Conservation (phyloP, 106 monocot species). For the Phalaenopsis aphrodite region DNA sequence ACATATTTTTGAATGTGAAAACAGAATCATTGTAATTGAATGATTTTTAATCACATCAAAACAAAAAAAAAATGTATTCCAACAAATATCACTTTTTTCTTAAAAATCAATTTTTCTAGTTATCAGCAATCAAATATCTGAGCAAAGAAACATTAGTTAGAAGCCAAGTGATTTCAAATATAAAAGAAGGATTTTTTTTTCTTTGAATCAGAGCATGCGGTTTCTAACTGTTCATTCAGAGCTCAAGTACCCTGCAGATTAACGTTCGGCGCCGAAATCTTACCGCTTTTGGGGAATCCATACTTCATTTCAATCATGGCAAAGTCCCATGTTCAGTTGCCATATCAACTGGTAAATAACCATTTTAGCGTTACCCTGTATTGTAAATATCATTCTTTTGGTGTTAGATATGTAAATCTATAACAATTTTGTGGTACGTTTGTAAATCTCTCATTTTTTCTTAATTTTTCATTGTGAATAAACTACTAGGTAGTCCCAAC, state of each 20-base stretch:
- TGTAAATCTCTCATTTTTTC: neutral
- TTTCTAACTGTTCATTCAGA: neutral
- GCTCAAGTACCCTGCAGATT: neutral
- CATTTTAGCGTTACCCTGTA: neutral
- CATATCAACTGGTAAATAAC: slow-evolving; percentile 36
- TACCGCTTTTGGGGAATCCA: slow-evolving; percentile 48
- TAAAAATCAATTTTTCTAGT: no score
- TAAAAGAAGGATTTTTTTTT: neutral
- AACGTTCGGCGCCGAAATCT: neutral
- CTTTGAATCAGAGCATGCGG: neutral
- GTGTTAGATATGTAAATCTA: no score
- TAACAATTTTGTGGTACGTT: neutral
- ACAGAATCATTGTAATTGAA: neutral
- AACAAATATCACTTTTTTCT: neutral
- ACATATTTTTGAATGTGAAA: neutral
- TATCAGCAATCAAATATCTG: no score
- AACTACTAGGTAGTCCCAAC: slow-evolving; percentile 29
- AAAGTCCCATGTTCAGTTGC: slow-evolving; percentile 23
- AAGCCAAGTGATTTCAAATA: neutral
- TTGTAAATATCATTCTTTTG: neutral
- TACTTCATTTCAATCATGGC: slow-evolving; percentile 36
- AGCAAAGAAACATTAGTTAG: no score
- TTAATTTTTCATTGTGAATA: neutral
- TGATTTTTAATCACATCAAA: no score
- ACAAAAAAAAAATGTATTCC: no score